phyloP scores from a whole-genome alignment of 2,329 filamentous ascomycete genomes.

The Botryotinia convoluta region DNA sequence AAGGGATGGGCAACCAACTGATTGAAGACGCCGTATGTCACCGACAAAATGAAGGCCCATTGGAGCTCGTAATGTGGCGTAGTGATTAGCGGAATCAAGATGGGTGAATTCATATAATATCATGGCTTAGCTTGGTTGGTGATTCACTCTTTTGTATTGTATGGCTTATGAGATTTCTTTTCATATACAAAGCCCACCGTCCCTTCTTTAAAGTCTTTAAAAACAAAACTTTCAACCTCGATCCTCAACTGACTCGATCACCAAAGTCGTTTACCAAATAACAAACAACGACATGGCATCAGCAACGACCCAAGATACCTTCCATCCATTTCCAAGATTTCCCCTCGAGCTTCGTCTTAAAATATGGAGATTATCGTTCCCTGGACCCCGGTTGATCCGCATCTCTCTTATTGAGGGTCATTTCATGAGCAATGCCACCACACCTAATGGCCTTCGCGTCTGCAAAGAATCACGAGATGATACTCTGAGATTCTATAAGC shows the following conservation, averaged over 20 bases:
- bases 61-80: not conserved
- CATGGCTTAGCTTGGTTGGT: not conserved
- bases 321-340: not conserved
- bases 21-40: not conserved
- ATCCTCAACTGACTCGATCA: not conserved
- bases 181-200: not conserved
- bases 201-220: too few species aligned
- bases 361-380: not conserved
- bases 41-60: not conserved
- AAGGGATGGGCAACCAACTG: not conserved
- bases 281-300: not conserved
- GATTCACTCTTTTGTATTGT: not conserved
- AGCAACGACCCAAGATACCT: not conserved
- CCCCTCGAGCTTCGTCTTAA: not conserved
- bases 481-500: not conserved
- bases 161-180: not conserved
- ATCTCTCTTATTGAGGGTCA: not conserved
- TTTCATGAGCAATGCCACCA: not conserved
- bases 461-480: slow-evolving; percentile 7
- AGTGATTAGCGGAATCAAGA: not conserved
- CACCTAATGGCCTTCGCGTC: not conserved
- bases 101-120: not conserved
- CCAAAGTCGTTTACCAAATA: not conserved
- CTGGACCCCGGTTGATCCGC: not conserved
- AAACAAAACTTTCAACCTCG: not conserved